Conservation (phyloP, 1,284 basidiomycete species). For the Pascua guehoae region DNA sequence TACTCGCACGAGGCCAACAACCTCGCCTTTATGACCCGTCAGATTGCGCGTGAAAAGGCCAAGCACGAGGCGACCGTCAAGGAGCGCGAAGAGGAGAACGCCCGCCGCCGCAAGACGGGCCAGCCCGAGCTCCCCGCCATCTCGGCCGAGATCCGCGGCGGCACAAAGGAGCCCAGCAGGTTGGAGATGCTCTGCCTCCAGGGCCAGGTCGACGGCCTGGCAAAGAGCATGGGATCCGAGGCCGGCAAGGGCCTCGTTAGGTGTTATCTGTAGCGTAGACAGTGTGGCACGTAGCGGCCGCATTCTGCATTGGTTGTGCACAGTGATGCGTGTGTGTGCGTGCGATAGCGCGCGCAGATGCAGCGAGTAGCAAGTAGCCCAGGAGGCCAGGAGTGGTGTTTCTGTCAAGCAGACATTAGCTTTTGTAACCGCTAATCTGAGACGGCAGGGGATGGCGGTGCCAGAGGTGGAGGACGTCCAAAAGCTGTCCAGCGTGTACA, state of each 20-base stretch:
- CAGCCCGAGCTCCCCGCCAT: conserved; percentile 82
- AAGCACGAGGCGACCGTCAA: conserved; percentile 75
- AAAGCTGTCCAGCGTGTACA: too few species aligned
- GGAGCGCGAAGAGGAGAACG: conserved; percentile 89
- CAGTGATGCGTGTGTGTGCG: background rate
- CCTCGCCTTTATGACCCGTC: conserved; percentile 83
- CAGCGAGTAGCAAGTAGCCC: too few species aligned
- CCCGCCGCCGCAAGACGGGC: conserved; percentile 73
- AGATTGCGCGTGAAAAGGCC: conserved; percentile 83
- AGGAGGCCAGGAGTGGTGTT: too few species aligned
- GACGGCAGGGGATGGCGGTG: too few species aligned
- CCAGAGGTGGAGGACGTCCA: too few species aligned
- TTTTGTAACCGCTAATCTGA: too few species aligned
- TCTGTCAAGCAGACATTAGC: too few species aligned
- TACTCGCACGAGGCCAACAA: conserved; percentile 91
- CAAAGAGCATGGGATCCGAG: conserved; percentile 68
- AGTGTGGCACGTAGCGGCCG: conserved; percentile 3
- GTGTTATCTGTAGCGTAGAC: conserved; percentile 37
- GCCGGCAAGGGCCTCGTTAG: conserved; percentile 57
- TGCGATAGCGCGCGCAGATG: background rate
- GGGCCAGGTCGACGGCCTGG: conserved; percentile 81
- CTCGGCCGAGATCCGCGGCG: conserved; percentile 76
- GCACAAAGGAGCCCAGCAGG: conserved; percentile 83
- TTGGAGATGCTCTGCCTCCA: conserved; percentile 82
- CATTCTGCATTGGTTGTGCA: conserved; percentile 11